Percentiles rank a stretch among this genome's conserved stretches.
Evolutionary conservation across 495 filamentous ascomycete genomes (phyloP).

Genomic region (Aspergillus nanangensis): DNA sequence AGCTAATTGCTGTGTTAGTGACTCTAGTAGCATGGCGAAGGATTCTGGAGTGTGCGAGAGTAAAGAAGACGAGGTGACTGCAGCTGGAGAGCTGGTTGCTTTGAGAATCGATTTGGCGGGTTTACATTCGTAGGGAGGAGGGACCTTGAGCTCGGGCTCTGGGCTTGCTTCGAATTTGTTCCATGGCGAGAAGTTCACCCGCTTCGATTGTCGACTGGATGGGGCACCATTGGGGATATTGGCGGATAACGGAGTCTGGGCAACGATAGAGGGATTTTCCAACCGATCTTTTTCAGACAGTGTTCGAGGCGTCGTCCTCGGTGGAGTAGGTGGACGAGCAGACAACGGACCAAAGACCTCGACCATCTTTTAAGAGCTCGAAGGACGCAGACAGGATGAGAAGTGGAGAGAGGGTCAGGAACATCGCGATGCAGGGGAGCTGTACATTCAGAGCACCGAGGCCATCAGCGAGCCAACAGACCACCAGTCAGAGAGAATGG

Average conservation of each 20-base stretch:
- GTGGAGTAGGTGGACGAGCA: constrained; percentile 58
- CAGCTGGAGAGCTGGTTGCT: constrained; percentile 42
- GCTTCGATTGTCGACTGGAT: constrained; percentile 54
- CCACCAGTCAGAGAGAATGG: not conserved
- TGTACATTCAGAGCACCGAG: constrained; percentile 15
- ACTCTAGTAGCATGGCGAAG: constrained; percentile 74
- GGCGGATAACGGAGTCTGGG: constrained; percentile 44
- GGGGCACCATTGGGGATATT: constrained; percentile 28
- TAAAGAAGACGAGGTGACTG: constrained; percentile 30
- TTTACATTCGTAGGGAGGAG: constrained; percentile 58
- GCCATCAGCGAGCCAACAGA: constrained; percentile 11
- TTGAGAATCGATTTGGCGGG: constrained; percentile 88
- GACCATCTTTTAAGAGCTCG: constrained; percentile 41
- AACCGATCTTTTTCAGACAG: constrained; percentile 21
- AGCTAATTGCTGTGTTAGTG: constrained; percentile 71
- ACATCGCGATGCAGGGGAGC: constrained; percentile 28
- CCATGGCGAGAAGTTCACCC: constrained; percentile 70
- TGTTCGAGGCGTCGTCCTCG: constrained; percentile 49
- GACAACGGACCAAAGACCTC: constrained; percentile 46
- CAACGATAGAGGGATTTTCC: constrained; percentile 26
- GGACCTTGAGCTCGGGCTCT: constrained; percentile 40
- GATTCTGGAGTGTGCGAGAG: constrained; percentile 36
- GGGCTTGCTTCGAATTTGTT: constrained; percentile 57
- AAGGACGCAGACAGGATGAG: constrained; percentile 11
- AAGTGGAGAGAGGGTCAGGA: constrained; percentile 14